A percentile compares a stretch with the other conserved stretches of the same genome.
Evolutionary conservation across 352 stramenopile species (phyloP).

Genomic region (Pythium angustatum): DNA sequence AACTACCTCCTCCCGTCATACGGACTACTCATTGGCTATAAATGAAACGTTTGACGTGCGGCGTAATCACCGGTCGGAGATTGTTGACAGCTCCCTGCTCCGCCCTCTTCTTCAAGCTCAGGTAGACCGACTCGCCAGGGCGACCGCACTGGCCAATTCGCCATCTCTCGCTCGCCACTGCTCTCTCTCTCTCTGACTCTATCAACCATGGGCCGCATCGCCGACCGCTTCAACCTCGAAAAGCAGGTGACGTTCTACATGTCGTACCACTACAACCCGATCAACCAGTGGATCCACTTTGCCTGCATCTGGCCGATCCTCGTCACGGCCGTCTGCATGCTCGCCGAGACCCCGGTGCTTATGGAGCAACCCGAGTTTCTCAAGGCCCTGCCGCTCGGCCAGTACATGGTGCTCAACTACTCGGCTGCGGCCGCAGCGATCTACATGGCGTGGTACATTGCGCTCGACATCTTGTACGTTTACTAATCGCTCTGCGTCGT

Average conservation of each 20-base stretch:
- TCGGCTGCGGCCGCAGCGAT: slow-evolving; percentile 32
- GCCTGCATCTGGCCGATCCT: slow-evolving; percentile 69
- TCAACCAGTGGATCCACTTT: slow-evolving; percentile 68
- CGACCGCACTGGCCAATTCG: slow-evolving; percentile 1
- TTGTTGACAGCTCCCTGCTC: too few relatives aligned
- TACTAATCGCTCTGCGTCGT: not conserved
- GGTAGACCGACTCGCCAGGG: not conserved
- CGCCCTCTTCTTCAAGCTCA: too few relatives aligned
- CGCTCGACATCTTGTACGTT: slow-evolving; percentile 38
- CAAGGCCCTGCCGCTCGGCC: slow-evolving; percentile 23
- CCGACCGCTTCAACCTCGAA: slow-evolving; percentile 54
- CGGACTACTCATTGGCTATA: not conserved
- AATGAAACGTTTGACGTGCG: too few relatives aligned
- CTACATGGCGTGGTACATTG: slow-evolving; percentile 61
- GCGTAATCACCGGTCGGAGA: not conserved
- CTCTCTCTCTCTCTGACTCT: not conserved
- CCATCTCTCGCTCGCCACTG: not conserved
- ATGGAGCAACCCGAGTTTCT: slow-evolving; percentile 30
- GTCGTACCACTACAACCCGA: slow-evolving; percentile 59
- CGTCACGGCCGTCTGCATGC: slow-evolving; percentile 45
- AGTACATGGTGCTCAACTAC: slow-evolving; percentile 50
- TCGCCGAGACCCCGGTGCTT: slow-evolving; percentile 33
- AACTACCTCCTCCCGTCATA: too few relatives aligned
- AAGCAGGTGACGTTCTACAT: slow-evolving; percentile 69
- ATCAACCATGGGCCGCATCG: slow-evolving; percentile 35